phyloP scores from a whole-genome alignment of 2,329 filamentous ascomycete species.

The Colletotrichum viniferum region DNA sequence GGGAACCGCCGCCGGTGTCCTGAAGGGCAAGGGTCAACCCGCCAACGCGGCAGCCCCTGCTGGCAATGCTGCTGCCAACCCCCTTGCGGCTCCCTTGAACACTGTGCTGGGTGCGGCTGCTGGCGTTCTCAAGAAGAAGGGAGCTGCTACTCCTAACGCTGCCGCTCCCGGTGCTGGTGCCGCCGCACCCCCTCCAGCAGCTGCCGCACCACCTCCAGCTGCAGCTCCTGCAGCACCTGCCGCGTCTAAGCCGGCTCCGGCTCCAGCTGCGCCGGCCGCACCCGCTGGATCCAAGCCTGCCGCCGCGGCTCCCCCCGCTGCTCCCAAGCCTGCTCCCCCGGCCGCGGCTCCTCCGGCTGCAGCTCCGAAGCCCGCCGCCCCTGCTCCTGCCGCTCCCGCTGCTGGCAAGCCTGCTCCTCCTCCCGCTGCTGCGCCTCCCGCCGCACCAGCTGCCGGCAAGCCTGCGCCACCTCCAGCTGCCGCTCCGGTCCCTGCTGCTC shows the following conservation, averaged over 20 bases:
- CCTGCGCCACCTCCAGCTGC: background rate
- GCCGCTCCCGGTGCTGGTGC: background rate
- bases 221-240: background rate
- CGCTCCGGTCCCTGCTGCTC: background rate
- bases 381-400: background rate
- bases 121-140: constrained; percentile 7
- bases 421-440: background rate
- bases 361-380: background rate
- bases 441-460: background rate
- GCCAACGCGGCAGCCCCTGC: background rate
- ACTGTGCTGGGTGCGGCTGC: constrained; percentile 2
- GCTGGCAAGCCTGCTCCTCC: background rate
- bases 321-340: background rate
- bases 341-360: background rate
- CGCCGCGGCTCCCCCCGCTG: background rate
- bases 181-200: background rate
- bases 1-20: constrained; percentile 9
- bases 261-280: background rate
- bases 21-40: constrained; percentile 10
- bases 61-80: background rate
- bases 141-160: background rate
- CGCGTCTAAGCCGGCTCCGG: background rate
- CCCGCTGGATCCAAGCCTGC: background rate
- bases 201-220: background rate
- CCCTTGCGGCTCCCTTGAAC: background rate